Evolutionary conservation across 1,284 basidiomycete species (phyloP), one percentile per base, ranked within the genome.

Genomic region (Moniliophthora roreri): DNA sequence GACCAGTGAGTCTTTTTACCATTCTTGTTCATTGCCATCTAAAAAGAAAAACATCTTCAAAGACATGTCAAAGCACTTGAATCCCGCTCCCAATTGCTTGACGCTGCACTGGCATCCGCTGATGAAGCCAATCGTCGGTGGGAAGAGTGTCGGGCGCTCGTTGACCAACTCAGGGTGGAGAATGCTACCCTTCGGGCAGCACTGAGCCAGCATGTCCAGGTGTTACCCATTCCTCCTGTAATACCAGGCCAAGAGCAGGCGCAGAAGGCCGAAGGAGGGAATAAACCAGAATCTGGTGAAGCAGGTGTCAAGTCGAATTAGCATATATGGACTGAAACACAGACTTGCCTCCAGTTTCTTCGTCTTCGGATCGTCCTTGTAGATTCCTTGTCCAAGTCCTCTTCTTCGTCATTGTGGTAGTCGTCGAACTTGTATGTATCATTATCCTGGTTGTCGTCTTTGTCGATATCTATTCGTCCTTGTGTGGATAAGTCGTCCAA

Each of bases 21-120:
- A n/a, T 39, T 57, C 41, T 32, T 60, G 45, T 40, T 56, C 39
- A 7, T 13, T 24, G 21, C 32, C 39, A 11, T 35, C 26, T 32
- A 48, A n/a, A n/a, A n/a, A n/a, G n/a, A n/a, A n/a, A n/a, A n/a
- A n/a, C n/a, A n/a, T n/a, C 38, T 55, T 35, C 24, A 26, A 39
- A 92, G 89, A 63, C 90, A 91, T 62, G 89, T 92, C 60, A 91
- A 91, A 66, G 82, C 85, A 1, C 82, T 92, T 57, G 90, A 92
- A 65, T 86, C 85, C 45, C 85, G 90, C 36, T 91, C 89, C 0
- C 85, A 88, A 62, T 77, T 92, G 26, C 79, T 92, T 41, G 89
- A 92, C 62, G 84, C 89, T 10, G 90, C 89, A 0, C 80, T 92
- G 7, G 85, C 87, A 4, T 88, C 85, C 2, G 89, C 89, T 9